Base-by-base conservation (phyloP, 2,329 filamentous ascomycete species). In the Nectriaceae sp. region DNA sequence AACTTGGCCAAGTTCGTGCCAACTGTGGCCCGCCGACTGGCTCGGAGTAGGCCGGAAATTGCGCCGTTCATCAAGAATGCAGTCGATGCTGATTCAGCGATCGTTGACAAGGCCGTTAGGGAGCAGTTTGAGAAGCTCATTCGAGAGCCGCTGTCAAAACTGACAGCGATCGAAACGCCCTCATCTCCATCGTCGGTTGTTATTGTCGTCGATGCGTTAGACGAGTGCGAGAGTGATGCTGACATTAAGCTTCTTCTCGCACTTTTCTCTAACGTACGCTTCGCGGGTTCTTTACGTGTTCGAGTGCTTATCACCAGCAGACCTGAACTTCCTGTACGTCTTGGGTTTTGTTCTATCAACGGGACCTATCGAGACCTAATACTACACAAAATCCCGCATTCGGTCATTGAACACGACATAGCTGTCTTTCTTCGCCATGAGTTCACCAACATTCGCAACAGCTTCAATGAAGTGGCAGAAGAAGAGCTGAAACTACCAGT, bases 81-180 rank as follows among this genome's bases (percentile, higher is more conserved):
- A 6, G 59, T 75, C 41, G 51, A 67, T 4, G 35, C 44, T 4
- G 58, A 73, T 35, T 59, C 59, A n/a, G 21, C n/a, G 18, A 62
- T 72, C 26, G 8, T 54, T n/a, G 44, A 41, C 3, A 64, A 67
- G 38, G 21, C 52, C 20, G 46, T 69, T 3, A 50, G 43, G 26
- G 57, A 70, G 18, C 71, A 76, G 48, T 75, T 72, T 50, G 59
- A 70, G 4, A 65, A 66, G 40, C 68, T 75, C 0, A 59, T 74
- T 42, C 47, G 74, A 4, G 33, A 21, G 11, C 46, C 38, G 0
- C 49, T 51, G 35, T 26, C 33, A 11, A 20, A 4, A 2, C 21
- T 41, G 13, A 4, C n/a, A 19, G 26, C 11, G 21, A 29, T 4
- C 15, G 21, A 2, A 8, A 21, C 11, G 35, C n/a, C n/a, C n/a